Percentiles rank a stretch among this genome's conserved stretches.
Conservation (phyloP, 2,329 filamentous ascomycete species). For the Cercospora beticola region DNA sequence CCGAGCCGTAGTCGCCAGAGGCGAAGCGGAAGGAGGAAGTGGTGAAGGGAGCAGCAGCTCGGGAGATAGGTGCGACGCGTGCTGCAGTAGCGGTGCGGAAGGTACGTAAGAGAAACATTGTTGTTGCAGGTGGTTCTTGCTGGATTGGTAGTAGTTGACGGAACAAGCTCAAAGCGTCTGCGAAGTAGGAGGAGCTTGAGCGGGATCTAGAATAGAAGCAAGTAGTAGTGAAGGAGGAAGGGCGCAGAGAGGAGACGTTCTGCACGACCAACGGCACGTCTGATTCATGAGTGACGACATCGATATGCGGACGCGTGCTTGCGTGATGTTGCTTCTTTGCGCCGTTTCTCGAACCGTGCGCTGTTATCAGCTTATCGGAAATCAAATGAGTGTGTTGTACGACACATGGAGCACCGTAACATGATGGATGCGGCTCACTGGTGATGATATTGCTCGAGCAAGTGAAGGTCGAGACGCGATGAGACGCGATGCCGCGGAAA, state of each 20-base stretch:
- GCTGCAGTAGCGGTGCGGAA: not conserved
- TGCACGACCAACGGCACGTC: not conserved
- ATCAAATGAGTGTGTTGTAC: not conserved
- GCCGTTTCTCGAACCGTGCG: not conserved
- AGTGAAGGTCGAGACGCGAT: not conserved
- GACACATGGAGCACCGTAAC: not conserved
- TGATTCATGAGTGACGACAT: conserved; percentile 16
- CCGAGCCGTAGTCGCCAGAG: conserved; percentile 19
- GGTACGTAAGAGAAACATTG: conserved; percentile 20
- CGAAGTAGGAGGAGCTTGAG: not conserved
- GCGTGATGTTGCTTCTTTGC: conserved; percentile 10
- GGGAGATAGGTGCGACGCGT: not conserved
- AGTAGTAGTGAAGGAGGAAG: not conserved
- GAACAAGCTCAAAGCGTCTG: not conserved
- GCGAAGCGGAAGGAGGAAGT: conserved; percentile 4
- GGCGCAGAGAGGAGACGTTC: not conserved
- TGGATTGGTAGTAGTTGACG: not conserved
- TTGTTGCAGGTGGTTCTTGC: not conserved
- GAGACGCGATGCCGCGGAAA: not conserved
- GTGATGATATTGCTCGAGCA: not conserved
- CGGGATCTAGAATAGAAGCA: not conserved
- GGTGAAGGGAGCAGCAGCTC: conserved; percentile 12
- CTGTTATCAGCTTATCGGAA: not conserved
- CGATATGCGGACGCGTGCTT: conserved; percentile 7
- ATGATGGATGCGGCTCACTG: not conserved